Evolutionary conservation across 345 rosid genomes (phyloP), one percentile per base, ranked within the genome.

Genomic region (Citrus reticulata): DNA sequence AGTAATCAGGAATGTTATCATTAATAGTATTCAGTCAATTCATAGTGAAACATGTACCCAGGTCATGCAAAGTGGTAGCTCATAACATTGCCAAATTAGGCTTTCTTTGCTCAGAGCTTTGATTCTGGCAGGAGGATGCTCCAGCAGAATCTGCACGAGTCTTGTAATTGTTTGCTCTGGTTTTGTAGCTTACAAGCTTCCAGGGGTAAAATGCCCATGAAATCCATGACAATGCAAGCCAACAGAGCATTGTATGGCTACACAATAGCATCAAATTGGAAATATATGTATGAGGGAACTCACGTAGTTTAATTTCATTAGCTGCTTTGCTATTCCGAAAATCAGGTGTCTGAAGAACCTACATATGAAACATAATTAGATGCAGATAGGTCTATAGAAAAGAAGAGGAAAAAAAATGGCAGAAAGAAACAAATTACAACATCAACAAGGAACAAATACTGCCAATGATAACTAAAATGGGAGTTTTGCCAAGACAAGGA

Each of bases 281-380:
- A 34, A 62, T 30, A 34, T 60, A 32, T 78, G 32, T 69, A 57
- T 13, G 3, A 10, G 32, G 64, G 67, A 22, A 73, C 81, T 67
- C 5, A 79, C 85, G 85, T 54, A 25, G 57, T 68, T 20, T 40
- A 49, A 83, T 40, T 77, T 79, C 83, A 11, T 62, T 32, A 55
- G 83, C 81, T 68, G 76, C 85, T 54, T 25, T 72, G 76, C 83
- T 68, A 76, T 62, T 73, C 68, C 34, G 75, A 62, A 83, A 83
- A 24, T 77, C 81, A 10, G 81, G 78, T 73, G 81, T 73, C 57
- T 55, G 68, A 34, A 83, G 80, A 30, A 80, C 68, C 83, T 80
- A 58, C 49, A 55, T 29, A 20, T 27, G 40, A 54, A 79, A 29
- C 19, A 68, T 58, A 73, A 73, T 10, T 75, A 65, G 29, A n/a